These are phyloP conservation scores for Pythium folliculosum DNA, from an alignment of 352 stramenopile genomes.

Conservation along the genomic window DNA sequence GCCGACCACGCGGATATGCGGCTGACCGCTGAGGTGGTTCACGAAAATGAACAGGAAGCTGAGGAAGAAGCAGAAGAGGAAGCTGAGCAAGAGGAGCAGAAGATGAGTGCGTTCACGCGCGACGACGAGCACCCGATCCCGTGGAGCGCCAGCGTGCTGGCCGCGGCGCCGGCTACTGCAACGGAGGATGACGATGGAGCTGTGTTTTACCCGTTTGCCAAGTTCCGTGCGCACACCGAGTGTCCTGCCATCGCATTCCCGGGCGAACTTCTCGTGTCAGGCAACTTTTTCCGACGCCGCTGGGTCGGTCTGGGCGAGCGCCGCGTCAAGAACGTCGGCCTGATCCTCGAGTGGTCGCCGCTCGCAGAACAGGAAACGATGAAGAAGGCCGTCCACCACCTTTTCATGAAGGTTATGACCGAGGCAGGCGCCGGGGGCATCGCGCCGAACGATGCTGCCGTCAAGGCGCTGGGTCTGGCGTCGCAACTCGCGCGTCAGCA, in stretches of 20 bases:
- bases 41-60: slow-evolving; percentile 89
- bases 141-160: slow-evolving; percentile 63
- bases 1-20: slow-evolving; percentile 72
- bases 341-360: slow-evolving; percentile 89
- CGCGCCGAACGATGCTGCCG: slow-evolving; percentile 70
- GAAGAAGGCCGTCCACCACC: slow-evolving; percentile 60
- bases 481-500: slow-evolving; percentile 30
- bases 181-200: slow-evolving; percentile 44
- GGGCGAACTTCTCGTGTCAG: slow-evolving; percentile 68
- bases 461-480: slow-evolving; percentile 45
- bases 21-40: slow-evolving; percentile 83
- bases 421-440: slow-evolving; percentile 28
- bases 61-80: slow-evolving; percentile 89
- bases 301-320: slow-evolving; percentile 89
- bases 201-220: slow-evolving; percentile 77
- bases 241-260: slow-evolving; percentile 80
- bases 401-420: slow-evolving; percentile 59
- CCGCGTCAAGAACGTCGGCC: slow-evolving; percentile 86
- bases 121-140: slow-evolving; percentile 88
- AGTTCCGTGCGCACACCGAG: slow-evolving; percentile 77
- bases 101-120: slow-evolving; percentile 90
- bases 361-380: slow-evolving; percentile 72
- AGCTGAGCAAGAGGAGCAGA: slow-evolving; percentile 90
- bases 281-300: slow-evolving; percentile 87
- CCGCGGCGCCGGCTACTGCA: slow-evolving; percentile 7